Base-by-base conservation (phyloP, 805 yeast species). In the Spathaspora gorwiae region DNA sequence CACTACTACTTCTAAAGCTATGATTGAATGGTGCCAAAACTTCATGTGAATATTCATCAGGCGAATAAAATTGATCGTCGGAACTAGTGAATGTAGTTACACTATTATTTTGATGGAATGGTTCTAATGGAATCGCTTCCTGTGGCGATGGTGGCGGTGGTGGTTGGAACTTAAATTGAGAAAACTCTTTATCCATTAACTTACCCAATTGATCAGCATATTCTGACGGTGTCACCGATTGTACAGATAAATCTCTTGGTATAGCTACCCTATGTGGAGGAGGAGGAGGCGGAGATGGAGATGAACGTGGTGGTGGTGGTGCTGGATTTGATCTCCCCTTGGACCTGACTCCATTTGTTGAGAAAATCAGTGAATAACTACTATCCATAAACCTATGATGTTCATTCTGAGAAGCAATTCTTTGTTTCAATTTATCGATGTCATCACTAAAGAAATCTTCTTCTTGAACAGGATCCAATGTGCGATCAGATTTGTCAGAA, bases 141-240 rank as follows among this genome's bases (percentile, higher is more conserved):
- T 19, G 24, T 19, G 24, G 24, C 7, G 26, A 9, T 11, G 14
- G 14, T 13, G 24, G 13, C 26, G 9, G 10, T 19, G 13, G 30
- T 13, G 26, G 24, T 27, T 26, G 26, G 13, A 19, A 14, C 10
- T 12, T 35, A 19, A 10, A 10, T 10, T 37, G 37, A n/a, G 41
- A 51, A 46, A 57, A 60, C 36, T 66, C 70, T 24, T 60, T 60
- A 40, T 59, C 60, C 32, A 69, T 62, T 24, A 57, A 59, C 35
- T 50, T 55, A n/a, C 58, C 51, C 40, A 70, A 67, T 27, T 60
- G 61, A 7, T 52, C 52, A 26, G 62, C 61, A 36, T 54, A 49
- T 37, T 61, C 57, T 8, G 61, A 44, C 5, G 72, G 60, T 1
- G 61, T 51, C 26, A 61, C 46, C 5, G 70, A 64, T 32, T 54